phyloP scores from a whole-genome alignment of 345 rosid genomes.

The Firmiana major region DNA sequence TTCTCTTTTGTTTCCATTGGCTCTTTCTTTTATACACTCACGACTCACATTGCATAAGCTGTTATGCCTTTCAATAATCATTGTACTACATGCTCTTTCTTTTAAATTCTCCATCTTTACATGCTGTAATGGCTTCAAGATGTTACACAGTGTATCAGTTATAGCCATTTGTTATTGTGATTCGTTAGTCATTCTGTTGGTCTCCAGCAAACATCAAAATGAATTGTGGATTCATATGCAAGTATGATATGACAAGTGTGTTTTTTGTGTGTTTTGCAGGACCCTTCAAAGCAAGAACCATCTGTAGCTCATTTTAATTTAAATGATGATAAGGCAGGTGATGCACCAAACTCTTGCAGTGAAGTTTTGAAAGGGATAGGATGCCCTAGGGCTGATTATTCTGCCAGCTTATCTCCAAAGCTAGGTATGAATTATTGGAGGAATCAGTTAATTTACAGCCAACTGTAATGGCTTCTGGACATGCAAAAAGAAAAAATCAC shows the following conservation, averaged over 20 bases:
- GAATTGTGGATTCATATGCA: not conserved
- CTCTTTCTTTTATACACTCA: not conserved
- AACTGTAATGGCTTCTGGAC: not conserved
- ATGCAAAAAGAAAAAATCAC: not conserved
- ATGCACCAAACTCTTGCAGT: conserved; percentile 24
- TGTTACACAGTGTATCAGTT: not conserved
- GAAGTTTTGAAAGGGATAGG: conserved; percentile 26
- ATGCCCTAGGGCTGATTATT: conserved; percentile 11
- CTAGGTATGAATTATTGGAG: conserved; percentile 35
- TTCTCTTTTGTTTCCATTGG: not conserved
- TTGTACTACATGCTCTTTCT: not conserved
- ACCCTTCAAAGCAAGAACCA: conserved; percentile 28
- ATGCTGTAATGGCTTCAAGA: not conserved
- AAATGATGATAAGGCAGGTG: conserved; percentile 30
- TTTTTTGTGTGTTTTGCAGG: conserved; percentile 24
- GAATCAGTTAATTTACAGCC: not conserved
- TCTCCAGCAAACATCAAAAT: conserved; percentile 3
- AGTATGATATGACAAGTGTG: not conserved
- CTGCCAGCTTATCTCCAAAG: conserved; percentile 21
- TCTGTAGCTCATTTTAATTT: conserved; percentile 31
- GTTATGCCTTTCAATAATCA: not conserved
- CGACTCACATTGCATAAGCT: not conserved
- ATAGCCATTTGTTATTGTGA: conserved; percentile 1
- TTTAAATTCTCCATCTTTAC: not conserved
- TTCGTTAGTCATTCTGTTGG: not conserved